These are phyloP conservation scores for Exophiala alcalophila DNA, from an alignment of 2,329 filamentous ascomycete genomes.

Conservation along the genomic window DNA sequence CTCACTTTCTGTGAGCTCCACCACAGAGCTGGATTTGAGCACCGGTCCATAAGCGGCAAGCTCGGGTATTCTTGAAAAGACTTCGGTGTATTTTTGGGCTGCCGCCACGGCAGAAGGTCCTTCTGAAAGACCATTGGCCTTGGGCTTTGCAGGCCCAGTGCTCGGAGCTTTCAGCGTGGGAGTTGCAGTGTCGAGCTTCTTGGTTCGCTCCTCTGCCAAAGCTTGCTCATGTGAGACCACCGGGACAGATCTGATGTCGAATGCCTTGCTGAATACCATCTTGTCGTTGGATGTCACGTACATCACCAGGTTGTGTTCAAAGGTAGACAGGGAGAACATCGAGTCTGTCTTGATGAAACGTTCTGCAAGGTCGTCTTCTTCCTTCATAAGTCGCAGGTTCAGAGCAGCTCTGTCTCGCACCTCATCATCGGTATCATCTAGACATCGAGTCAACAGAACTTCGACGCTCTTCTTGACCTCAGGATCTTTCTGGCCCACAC, in stretches of 20 bases:
- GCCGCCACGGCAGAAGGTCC: conserved; percentile 73
- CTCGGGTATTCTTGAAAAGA: conserved; percentile 84
- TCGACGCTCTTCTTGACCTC: conserved; percentile 95
- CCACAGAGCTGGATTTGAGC: conserved; percentile 81
- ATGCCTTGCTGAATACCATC: conserved; percentile 76
- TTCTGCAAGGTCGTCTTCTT: conserved; percentile 80
- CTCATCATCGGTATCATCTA: conserved; percentile 97
- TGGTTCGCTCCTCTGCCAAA: conserved; percentile 90
- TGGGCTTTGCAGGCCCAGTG: conserved; percentile 69
- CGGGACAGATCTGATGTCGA: conserved; percentile 87
- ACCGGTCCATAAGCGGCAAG: conserved; percentile 84
- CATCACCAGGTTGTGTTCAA: conserved; percentile 95
- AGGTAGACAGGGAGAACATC: conserved; percentile 90
- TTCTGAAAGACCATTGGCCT: conserved; percentile 66
- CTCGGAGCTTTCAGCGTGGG: conserved; percentile 93
- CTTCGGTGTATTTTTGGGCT: conserved; percentile 83
- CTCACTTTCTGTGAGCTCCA: conserved; percentile 93
- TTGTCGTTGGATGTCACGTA: conserved; percentile 94
- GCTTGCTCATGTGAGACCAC: conserved; percentile 94
- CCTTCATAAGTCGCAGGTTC: conserved; percentile 86
- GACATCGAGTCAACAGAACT: conserved; percentile 84
- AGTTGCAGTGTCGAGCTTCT: conserved; percentile 91
- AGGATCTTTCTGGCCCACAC: conserved; percentile 90
- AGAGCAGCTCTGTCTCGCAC: conserved; percentile 92
- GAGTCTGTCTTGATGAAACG: conserved; percentile 95